Conservation (phyloP, 495 filamentous ascomycete genomes). For the Podospora fimiseda region DNA sequence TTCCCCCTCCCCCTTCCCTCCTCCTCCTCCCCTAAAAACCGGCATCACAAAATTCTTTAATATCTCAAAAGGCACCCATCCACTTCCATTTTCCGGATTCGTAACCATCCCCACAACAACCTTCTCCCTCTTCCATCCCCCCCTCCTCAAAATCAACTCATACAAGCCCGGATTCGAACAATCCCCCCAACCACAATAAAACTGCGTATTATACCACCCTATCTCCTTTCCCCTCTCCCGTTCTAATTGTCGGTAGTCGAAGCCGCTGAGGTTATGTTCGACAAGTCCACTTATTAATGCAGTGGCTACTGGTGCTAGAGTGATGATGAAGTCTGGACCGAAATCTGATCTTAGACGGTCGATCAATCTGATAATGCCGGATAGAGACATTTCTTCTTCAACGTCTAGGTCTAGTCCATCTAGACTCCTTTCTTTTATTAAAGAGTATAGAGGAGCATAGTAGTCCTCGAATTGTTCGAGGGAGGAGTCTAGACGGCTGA, state of each 20-base stretch:
- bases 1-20: constrained; percentile 32
- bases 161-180: constrained; percentile 49
- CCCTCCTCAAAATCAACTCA: constrained; percentile 69
- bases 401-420: constrained; percentile 82
- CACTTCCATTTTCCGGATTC: constrained; percentile 60
- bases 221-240: constrained; percentile 57
- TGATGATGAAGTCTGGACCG: constrained; percentile 64
- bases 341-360: constrained; percentile 69
- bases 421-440: constrained; percentile 54
- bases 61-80: constrained; percentile 33
- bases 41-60: constrained; percentile 31
- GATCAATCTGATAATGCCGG: constrained; percentile 66
- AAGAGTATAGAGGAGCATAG: constrained; percentile 56
- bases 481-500: constrained; percentile 53
- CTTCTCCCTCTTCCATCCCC: constrained; percentile 64
- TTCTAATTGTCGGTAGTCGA: constrained; percentile 68
- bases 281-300: constrained; percentile 48
- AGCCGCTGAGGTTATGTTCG: constrained; percentile 60
- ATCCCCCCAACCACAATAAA: constrained; percentile 79
- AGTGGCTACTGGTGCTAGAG: constrained; percentile 71
- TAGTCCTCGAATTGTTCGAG: constrained; percentile 55
- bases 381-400: constrained; percentile 68
- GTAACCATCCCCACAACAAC: constrained; percentile 73
- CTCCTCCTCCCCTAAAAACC: constrained; percentile 14
- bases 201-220: constrained; percentile 78